A percentile compares a stretch with the other conserved stretches of the same genome.
phyloP scores from a whole-genome alignment of 495 filamentous ascomycete species.

The Aspergillus sparsus region DNA sequence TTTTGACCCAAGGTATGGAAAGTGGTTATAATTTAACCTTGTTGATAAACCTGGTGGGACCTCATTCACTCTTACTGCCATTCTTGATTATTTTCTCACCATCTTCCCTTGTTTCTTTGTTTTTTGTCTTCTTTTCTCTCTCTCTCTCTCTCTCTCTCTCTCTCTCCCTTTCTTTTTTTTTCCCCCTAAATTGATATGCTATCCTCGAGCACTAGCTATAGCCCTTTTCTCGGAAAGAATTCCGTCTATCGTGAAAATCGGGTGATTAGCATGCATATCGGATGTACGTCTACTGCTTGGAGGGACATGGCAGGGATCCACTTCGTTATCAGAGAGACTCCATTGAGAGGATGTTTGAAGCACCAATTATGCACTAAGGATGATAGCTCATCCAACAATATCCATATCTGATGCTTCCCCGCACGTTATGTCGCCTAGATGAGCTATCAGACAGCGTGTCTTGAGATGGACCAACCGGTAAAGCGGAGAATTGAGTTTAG shows the following conservation, averaged over 20 bases:
- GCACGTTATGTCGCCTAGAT: not conserved
- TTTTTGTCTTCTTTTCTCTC: no score
- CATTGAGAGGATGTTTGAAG: not conserved
- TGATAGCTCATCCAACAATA: not conserved
- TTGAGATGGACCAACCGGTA: not conserved
- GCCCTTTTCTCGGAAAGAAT: not conserved
- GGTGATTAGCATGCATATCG: not conserved
- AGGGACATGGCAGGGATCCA: not conserved
- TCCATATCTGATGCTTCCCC: not conserved
- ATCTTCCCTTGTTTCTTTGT: no score
- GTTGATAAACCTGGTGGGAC: not conserved
- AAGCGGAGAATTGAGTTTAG: not conserved
- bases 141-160: no score
- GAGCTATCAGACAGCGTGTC: not conserved
- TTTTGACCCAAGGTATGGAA: not conserved
- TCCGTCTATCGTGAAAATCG: not conserved
- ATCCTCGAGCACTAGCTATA: no score
- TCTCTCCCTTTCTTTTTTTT: no score
- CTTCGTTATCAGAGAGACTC: not conserved
- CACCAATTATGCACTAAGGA: not conserved
- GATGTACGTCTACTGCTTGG: not conserved
- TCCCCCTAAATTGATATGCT: no score
- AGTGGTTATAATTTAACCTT: not conserved
- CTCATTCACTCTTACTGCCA: not conserved
- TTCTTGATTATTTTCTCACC: no score